These are phyloP conservation scores for Salix koriyanagi DNA, from an alignment of 345 rosid species.

Conservation along the genomic window DNA sequence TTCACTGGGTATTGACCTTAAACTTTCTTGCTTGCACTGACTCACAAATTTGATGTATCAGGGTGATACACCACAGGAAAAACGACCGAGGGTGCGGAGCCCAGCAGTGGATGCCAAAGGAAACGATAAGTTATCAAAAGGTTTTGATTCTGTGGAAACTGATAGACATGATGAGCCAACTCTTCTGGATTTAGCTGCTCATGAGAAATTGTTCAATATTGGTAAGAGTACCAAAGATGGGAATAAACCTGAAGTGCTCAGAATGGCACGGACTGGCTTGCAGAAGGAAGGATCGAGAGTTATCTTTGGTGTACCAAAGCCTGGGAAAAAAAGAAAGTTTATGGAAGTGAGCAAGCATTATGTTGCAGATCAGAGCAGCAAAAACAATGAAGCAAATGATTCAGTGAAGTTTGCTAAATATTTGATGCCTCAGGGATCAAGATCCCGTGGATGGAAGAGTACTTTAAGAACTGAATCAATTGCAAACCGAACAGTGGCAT, in stretches of 20 bases:
- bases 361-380: conserved; percentile 45
- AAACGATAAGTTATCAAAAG: conserved; percentile 42
- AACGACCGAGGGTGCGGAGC: conserved; percentile 55
- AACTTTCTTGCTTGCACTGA: conserved; percentile 7
- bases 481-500: conserved; percentile 48
- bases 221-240: conserved; percentile 58
- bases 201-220: conserved; percentile 59
- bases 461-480: conserved; percentile 44
- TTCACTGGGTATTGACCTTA: conserved; percentile 1
- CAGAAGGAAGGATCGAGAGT: conserved; percentile 82
- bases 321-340: conserved; percentile 94
- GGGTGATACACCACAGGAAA: conserved; percentile 88
- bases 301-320: conserved; percentile 88
- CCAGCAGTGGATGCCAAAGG: conserved; percentile 43
- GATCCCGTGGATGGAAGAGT: conserved; percentile 58
- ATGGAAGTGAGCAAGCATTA: conserved; percentile 99
- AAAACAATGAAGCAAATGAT: conserved; percentile 49
- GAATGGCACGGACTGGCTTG: conserved; percentile 65
- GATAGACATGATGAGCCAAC: conserved; percentile 45
- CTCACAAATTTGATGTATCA: conserved; percentile 29
- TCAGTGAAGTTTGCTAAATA: conserved; percentile 57
- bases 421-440: conserved; percentile 61
- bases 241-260: conserved; percentile 45
- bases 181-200: conserved; percentile 47
- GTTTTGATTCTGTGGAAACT: conserved; percentile 27